These are phyloP conservation scores for Metroxylon sagu DNA, from an alignment of 176 grass and related monocot genomes.

Conservation along the genomic window DNA sequence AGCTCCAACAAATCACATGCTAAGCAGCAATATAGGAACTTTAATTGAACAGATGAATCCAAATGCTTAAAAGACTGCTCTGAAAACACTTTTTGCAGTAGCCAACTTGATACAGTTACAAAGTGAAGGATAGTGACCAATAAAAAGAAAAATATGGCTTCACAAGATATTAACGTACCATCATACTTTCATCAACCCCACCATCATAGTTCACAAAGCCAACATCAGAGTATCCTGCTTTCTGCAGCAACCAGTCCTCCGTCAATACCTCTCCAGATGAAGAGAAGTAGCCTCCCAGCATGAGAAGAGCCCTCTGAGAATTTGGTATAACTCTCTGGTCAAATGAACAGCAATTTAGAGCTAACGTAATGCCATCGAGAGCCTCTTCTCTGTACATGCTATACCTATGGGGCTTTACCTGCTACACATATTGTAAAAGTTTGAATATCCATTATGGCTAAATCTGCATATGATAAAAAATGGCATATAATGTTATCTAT, in stretches of 20 bases:
- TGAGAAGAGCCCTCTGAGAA: slow-evolving; percentile 36
- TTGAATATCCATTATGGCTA: too few relatives aligned
- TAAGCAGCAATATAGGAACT: too few relatives aligned
- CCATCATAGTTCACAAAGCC: neutral
- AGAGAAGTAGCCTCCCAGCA: slow-evolving; percentile 49
- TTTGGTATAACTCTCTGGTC: slow-evolving; percentile 23
- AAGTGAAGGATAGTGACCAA: too few relatives aligned
- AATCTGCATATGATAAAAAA: too few relatives aligned
- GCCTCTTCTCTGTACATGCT: slow-evolving; percentile 33
- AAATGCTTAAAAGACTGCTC: too few relatives aligned
- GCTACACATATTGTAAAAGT: neutral
- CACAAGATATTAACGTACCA: neutral
- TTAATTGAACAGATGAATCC: too few relatives aligned
- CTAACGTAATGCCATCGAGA: slow-evolving; percentile 16
- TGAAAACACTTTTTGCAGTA: too few relatives aligned
- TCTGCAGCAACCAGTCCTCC: slow-evolving; percentile 38
- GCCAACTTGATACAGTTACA: too few relatives aligned
- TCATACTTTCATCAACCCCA: neutral
- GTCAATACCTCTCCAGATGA: slow-evolving; percentile 29
- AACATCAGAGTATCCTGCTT: slow-evolving; percentile 24
- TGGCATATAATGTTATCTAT: too few relatives aligned
- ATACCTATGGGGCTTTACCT: slow-evolving; percentile 12
- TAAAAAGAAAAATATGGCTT: too few relatives aligned
- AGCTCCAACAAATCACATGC: too few relatives aligned
- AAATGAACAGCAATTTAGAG: slow-evolving; percentile 25